These are phyloP conservation scores for Aspergillus carbonarius DNA, from an alignment of 2,329 filamentous ascomycete genomes.

Conservation along the genomic window DNA sequence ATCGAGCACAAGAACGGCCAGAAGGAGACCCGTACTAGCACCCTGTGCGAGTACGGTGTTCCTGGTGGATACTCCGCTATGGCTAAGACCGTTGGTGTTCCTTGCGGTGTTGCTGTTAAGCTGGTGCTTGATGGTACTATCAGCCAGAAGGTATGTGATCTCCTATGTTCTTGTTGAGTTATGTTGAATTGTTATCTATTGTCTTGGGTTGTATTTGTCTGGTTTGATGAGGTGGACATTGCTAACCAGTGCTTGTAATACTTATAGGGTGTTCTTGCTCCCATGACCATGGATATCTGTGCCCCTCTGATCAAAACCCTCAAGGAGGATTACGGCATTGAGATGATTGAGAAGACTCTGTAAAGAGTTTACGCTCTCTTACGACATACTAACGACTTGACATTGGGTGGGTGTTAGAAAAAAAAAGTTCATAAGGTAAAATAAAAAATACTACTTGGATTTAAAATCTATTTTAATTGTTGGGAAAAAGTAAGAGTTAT, in stretches of 20 bases:
- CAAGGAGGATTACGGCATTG: slow-evolving; percentile 71
- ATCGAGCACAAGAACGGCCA: slow-evolving; percentile 79
- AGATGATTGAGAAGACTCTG: slow-evolving; percentile 66
- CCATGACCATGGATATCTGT: slow-evolving; percentile 70
- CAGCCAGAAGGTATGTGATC: slow-evolving; percentile 54
- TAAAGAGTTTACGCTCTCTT: slow-evolving; percentile 21
- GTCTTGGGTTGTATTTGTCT: not conserved
- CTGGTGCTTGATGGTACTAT: slow-evolving; percentile 75
- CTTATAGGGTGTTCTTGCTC: slow-evolving; percentile 66
- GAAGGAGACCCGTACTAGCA: slow-evolving; percentile 75
- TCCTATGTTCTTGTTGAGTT: no score
- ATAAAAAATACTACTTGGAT: not conserved
- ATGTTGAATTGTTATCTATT: not conserved
- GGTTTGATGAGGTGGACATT: not conserved
- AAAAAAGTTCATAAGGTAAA: not conserved
- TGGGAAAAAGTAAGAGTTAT: not conserved
- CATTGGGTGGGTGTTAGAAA: not conserved
- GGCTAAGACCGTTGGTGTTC: slow-evolving; percentile 77
- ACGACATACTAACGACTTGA: slow-evolving; percentile 2
- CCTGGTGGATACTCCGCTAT: slow-evolving; percentile 78
- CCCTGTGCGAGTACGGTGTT: slow-evolving; percentile 78
- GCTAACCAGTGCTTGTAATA: not conserved
- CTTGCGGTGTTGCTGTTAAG: slow-evolving; percentile 72
- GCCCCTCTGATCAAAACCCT: slow-evolving; percentile 74
- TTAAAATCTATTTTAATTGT: not conserved